Evolutionary conservation across 2,329 filamentous ascomycete genomes (phyloP).

Genomic region (Zelopaecilomyces penicillatus): DNA sequence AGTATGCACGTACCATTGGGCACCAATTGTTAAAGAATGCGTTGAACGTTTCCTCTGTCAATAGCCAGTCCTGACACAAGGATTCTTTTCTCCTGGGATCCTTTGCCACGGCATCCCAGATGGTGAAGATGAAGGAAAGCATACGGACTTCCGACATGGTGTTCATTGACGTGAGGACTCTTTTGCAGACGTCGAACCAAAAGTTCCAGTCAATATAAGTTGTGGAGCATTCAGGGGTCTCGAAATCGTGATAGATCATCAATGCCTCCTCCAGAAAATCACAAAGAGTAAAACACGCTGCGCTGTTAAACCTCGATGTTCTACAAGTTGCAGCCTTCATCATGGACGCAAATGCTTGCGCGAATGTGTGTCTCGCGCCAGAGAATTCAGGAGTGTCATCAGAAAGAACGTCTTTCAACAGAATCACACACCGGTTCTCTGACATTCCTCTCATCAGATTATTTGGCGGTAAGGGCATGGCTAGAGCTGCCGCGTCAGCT

Average conservation of each 20-base stretch:
- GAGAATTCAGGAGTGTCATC: conserved; percentile 30
- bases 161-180: conserved; percentile 75
- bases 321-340: conserved; percentile 66
- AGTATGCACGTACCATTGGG: conserved; percentile 90
- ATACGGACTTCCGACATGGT: conserved; percentile 84
- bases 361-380: conserved; percentile 59
- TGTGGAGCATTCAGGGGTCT: conserved; percentile 29
- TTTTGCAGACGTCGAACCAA: conserved; percentile 72
- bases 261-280: conserved; percentile 83
- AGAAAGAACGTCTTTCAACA: conserved; percentile 71
- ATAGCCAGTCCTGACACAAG: conserved; percentile 66
- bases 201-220: conserved; percentile 68
- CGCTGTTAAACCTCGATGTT: conserved; percentile 73
- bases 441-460: conserved; percentile 75
- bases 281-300: conserved; percentile 80
- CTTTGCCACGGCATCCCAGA: conserved; percentile 65
- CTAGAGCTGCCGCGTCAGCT: conserved; percentile 58
- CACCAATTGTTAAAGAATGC: conserved; percentile 90
- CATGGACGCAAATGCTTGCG: conserved; percentile 63
- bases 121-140: conserved; percentile 69
- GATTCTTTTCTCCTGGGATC: conserved; percentile 59
- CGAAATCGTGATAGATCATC: conserved; percentile 47
- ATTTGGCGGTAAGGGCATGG: conserved; percentile 52
- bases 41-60: conserved; percentile 68
- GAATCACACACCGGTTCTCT: conserved; percentile 77